Evolutionary conservation across 768 basidiomycete species (phyloP), one percentile per base, ranked within the genome.

Genomic region (Suillus luteus): DNA sequence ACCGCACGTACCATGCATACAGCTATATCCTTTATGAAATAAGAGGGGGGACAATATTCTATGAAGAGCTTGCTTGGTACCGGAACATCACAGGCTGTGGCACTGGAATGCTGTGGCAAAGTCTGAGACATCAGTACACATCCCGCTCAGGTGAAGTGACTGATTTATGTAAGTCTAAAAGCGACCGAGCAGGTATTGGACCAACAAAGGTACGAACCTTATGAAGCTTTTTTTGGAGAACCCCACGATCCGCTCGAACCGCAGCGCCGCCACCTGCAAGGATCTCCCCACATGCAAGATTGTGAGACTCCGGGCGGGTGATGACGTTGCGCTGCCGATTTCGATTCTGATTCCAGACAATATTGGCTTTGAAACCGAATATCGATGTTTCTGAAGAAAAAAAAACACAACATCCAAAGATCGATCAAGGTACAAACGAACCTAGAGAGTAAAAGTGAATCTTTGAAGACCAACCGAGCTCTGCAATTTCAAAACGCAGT

Each of bases 291-390:
- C n/a, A n/a, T 11, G 17, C 19, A 17, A 44, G 10, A 44, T n/a
- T 1, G 0, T 9, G 3, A 46, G 11, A 0, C 0, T 11, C 10
- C n/a, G 4, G n/a, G 3, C 9, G 3, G 10, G 10, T 11, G 3
- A 46, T 4, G 11, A 6, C 22, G 10, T 22, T 22, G 11, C 46
- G 5, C 4, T 2, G 11, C 44, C 44, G 19, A 22, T 11, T 46
- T n/a, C 2, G 1, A 22, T 46, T 46, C 5, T 5, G 1, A 22
- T 46, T 46, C 5, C n/a, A 46, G n/a, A 10, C 17, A 2, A n/a
- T 48, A 2, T 11, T 5, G 31, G 3, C 31, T 31, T 31, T 31
- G 31, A 48, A 48, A 22, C 5, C 10, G 5, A 48, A 22, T 48
- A 48, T 22, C 1, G 19, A 46, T 4, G 10, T 46, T 11, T 4